Evolutionary conservation across 2,329 filamentous ascomycete species (phyloP), one percentile per base, ranked within the genome.

Genomic region (Venturia carpophila): DNA sequence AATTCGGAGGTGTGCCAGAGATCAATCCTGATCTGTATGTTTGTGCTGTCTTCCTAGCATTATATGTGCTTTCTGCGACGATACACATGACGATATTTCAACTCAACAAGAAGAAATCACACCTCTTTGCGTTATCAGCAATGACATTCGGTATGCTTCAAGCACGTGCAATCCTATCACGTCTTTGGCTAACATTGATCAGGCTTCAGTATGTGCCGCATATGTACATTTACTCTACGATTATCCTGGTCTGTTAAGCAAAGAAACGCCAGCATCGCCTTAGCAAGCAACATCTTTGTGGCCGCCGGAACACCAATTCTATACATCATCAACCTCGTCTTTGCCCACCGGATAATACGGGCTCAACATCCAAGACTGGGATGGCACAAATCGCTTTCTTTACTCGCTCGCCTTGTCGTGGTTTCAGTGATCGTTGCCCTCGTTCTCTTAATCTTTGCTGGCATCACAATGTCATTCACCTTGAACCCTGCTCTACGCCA

Each of bases 251-350:
- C 75, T 69, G 63, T 68, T 55, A 67, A 72, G 5, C 73, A 72
- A 1, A 67, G 67, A 9, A 81, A 82, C 67, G 69, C 81, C 47
- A 72, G 70, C 13, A 70, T 86, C 3, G 81, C 78, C 2, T 82
- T 86, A 62, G 82, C 83, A 0, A 84, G 89, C 5, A 80, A 80
- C 68, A 83, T 94, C 71, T 86, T 94, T 70, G 84, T 90, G 66
- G 84, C 86, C 58, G 87, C 88, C 0, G 91, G 90, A 55, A 65
- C 52, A 30, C 64, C 64, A 13, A 43, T 95, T 9, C 78, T 95
- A 37, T 93, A 90, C 75, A 77, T 93, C 70, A 79, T 91, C 75
- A 94, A 96, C 76, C 76, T 95, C 56, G 77, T 94, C 70, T 90
- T 92, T 72, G 77, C 87, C 0, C 89, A 91, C 75, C 86, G 91